Conservation (phyloP, 2,329 filamentous ascomycete species). For the Colletotrichum spinosum region DNA sequence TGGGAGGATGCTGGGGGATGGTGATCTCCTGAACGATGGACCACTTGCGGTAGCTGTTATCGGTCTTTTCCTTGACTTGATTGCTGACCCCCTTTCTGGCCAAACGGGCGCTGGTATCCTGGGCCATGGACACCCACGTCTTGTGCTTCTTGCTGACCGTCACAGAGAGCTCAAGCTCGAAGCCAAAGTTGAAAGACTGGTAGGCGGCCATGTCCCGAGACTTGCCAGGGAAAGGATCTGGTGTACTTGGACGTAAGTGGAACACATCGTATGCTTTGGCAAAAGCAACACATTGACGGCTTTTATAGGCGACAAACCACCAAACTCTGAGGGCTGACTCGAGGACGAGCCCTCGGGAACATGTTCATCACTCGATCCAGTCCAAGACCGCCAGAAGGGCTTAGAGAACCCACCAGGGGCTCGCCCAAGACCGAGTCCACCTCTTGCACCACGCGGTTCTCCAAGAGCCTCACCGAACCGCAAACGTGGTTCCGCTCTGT, state of each 20-base stretch:
- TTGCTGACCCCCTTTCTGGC: slow-evolving; percentile 47
- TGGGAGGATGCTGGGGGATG: slow-evolving; percentile 46
- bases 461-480: no score
- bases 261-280: neutral
- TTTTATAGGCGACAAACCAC: neutral
- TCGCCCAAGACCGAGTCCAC: no score
- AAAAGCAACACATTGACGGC: neutral
- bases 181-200: slow-evolving; percentile 44
- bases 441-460: no score
- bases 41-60: slow-evolving; percentile 50
- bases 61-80: slow-evolving; percentile 47
- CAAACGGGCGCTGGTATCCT: slow-evolving; percentile 48
- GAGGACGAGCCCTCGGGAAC: no score
- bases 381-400: no score
- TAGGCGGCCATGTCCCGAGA: slow-evolving; percentile 12
- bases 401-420: no score
- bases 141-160: slow-evolving; percentile 47
- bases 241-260: neutral
- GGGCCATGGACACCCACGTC: slow-evolving; percentile 48
- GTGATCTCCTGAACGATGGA: slow-evolving; percentile 52
- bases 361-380: no score
- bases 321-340: no score
- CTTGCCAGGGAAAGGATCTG: neutral
- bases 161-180: slow-evolving; percentile 53
- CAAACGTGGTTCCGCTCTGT: no score